A percentile compares a stretch with the other conserved stretches of the same genome.
Evolutionary conservation across 192 early-diverging fungal species (phyloP).

Genomic region (Funneliformis mosseae): DNA sequence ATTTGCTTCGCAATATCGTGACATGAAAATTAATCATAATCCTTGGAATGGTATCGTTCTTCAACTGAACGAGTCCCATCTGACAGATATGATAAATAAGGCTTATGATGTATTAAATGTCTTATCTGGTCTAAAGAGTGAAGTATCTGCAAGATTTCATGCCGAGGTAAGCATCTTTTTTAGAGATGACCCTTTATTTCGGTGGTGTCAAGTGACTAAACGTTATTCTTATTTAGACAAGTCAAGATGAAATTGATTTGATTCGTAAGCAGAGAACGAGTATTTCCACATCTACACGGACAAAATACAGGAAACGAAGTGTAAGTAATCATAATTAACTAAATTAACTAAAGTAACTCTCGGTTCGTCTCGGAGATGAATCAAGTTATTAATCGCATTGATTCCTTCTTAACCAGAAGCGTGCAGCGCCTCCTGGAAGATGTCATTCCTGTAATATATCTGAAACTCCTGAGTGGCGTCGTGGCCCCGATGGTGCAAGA

Average conservation of each 20-base stretch:
- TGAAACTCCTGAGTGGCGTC: conserved; percentile 93
- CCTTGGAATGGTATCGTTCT: not conserved
- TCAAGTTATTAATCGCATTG: not conserved
- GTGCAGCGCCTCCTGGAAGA: conserved; percentile 64
- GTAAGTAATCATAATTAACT: not conserved
- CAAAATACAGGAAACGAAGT: conserved; percentile 21
- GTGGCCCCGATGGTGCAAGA: conserved; percentile 87
- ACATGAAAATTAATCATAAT: not conserved
- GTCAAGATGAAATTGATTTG: not conserved
- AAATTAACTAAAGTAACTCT: not conserved
- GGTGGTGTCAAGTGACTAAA: not conserved
- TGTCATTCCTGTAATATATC: conserved; percentile 81
- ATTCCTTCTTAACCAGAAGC: conserved; percentile 33
- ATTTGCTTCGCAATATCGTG: conserved; percentile 14
- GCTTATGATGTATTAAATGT: conserved; percentile 14
- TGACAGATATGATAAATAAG: not conserved
- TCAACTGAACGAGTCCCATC: conserved; percentile 8
- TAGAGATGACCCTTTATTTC: not conserved
- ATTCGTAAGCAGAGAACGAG: not conserved
- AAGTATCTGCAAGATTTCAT: not conserved
- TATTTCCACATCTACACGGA: not conserved
- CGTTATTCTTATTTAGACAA: not conserved
- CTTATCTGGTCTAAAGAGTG: conserved; percentile 1
- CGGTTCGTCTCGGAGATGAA: not conserved
- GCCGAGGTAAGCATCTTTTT: not conserved